Evolutionary conservation across 768 basidiomycete genomes (phyloP).

Genomic region (Strobilomyces dryophilus): DNA sequence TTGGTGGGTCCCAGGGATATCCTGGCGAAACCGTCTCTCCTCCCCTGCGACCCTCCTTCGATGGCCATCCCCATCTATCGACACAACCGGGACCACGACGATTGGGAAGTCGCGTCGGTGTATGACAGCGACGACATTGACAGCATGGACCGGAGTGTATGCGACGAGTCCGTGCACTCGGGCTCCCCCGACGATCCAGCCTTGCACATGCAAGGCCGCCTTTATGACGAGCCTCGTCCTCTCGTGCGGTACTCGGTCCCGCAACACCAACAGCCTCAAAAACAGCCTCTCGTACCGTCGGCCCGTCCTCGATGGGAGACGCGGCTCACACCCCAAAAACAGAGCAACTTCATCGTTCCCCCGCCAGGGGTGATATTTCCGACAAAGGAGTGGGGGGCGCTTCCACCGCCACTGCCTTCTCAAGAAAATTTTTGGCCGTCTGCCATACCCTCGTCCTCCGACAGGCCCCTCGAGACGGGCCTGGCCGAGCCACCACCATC

Average conservation of each 20-base stretch:
- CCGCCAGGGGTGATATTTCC: slow-evolving; percentile 27
- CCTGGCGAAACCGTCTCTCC: not conserved
- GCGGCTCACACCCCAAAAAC: slow-evolving; percentile 5
- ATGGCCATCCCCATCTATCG: slow-evolving; percentile 28
- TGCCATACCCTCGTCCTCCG: slow-evolving; percentile 4
- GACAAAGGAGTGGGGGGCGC: slow-evolving; percentile 10
- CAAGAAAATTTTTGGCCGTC: slow-evolving; percentile 14
- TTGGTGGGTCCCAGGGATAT: slow-evolving; percentile 4
- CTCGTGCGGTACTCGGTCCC: slow-evolving; percentile 16
- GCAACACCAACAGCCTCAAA: slow-evolving; percentile 9
- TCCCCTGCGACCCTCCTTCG: not conserved
- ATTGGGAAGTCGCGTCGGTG: slow-evolving; percentile 29
- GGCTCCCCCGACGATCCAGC: slow-evolving; percentile 7
- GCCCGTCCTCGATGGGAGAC: slow-evolving; percentile 12
- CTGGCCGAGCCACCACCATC: slow-evolving; percentile 7
- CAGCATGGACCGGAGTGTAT: slow-evolving; percentile 21
- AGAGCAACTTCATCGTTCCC: slow-evolving; percentile 15
- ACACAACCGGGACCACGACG: slow-evolving; percentile 21
- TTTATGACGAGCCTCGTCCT: slow-evolving; percentile 2
- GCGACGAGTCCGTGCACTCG: slow-evolving; percentile 10
- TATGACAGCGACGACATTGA: slow-evolving; percentile 29
- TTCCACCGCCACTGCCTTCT: slow-evolving; percentile 4
- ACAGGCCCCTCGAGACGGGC: not conserved
- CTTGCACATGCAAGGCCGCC: slow-evolving; percentile 1
- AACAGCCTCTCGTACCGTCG: not conserved